Conservation (phyloP, 129 eudicot species). For the Logfia minima region DNA sequence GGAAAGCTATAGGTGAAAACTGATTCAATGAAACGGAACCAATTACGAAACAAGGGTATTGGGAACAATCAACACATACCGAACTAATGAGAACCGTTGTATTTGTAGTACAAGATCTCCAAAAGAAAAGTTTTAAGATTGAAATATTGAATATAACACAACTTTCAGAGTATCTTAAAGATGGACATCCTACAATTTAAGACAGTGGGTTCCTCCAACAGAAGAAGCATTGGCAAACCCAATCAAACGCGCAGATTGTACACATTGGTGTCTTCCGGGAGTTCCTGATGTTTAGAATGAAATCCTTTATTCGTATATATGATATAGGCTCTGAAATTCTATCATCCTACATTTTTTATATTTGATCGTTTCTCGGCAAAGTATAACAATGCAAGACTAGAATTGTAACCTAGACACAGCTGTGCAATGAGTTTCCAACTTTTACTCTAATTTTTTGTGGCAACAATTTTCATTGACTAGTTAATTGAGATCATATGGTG, state of each 20-base stretch:
- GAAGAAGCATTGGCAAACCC: slow-evolving; percentile 44
- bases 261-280: slow-evolving; percentile 85
- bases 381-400: too few relatives aligned
- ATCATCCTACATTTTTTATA: neutral
- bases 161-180: slow-evolving; percentile 63
- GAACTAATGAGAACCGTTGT: slow-evolving; percentile 49
- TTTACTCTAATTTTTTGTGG: too few relatives aligned
- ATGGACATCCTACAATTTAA: slow-evolving; percentile 63
- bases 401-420: too few relatives aligned
- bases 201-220: slow-evolving; percentile 50
- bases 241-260: slow-evolving; percentile 52
- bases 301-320: slow-evolving; percentile 49
- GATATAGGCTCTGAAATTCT: slow-evolving; percentile 15
- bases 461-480: too few relatives aligned
- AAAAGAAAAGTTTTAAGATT: slow-evolving; percentile 44
- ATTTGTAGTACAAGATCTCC: slow-evolving; percentile 38
- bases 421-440: too few relatives aligned
- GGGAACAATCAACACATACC: slow-evolving; percentile 49
- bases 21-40: slow-evolving; percentile 64
- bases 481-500: too few relatives aligned
- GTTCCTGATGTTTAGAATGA: slow-evolving; percentile 75
- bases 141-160: slow-evolving; percentile 61
- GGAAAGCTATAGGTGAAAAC: slow-evolving; percentile 36
- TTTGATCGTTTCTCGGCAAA: too few relatives aligned
- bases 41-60: slow-evolving; percentile 40